Evolutionary conservation across 2,329 filamentous ascomycete species (phyloP).

Genomic region (Fusarium palustre): DNA sequence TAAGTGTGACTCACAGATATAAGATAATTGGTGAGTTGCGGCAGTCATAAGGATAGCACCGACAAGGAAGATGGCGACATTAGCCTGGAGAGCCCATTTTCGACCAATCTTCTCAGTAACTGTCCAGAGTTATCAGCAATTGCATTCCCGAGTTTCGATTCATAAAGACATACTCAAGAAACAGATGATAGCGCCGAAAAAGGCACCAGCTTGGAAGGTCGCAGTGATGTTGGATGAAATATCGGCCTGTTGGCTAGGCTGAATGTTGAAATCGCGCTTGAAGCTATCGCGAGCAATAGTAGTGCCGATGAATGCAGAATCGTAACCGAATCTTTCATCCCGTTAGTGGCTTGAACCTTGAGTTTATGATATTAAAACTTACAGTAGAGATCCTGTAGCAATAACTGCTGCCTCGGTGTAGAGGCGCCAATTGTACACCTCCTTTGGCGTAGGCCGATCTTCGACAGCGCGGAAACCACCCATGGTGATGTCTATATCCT

Average conservation of each 20-base stretch:
- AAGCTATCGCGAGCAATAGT: conserved; percentile 64
- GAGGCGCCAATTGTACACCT: conserved; percentile 66
- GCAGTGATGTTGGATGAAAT: conserved; percentile 60
- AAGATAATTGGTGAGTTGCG: conserved; percentile 55
- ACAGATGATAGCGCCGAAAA: conserved; percentile 64
- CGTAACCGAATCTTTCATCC: conserved; percentile 60
- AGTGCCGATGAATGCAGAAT: conserved; percentile 66
- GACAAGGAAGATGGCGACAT: conserved; percentile 58
- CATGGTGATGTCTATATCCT: conserved; percentile 41
- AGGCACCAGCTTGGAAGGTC: conserved; percentile 62
- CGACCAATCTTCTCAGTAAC: conserved; percentile 63
- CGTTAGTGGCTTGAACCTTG: neutral
- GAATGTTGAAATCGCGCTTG: conserved; percentile 55
- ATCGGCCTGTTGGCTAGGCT: conserved; percentile 45
- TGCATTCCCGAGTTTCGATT: rapidly evolving
- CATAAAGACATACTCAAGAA: conserved; percentile 51
- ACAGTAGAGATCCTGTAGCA: conserved; percentile 60
- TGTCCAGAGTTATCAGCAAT: conserved; percentile 20
- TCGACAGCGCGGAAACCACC: conserved; percentile 61
- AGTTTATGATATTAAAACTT: conserved; percentile 15
- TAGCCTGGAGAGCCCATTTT: conserved; percentile 62
- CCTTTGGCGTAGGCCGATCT: conserved; percentile 66
- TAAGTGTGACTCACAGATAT: conserved; percentile 53
- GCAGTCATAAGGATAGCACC: conserved; percentile 59
- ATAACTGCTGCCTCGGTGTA: conserved; percentile 62